Evolutionary conservation across 805 yeast genomes (phyloP).

Genomic region (Wickerhamomyces sydowiorum): DNA sequence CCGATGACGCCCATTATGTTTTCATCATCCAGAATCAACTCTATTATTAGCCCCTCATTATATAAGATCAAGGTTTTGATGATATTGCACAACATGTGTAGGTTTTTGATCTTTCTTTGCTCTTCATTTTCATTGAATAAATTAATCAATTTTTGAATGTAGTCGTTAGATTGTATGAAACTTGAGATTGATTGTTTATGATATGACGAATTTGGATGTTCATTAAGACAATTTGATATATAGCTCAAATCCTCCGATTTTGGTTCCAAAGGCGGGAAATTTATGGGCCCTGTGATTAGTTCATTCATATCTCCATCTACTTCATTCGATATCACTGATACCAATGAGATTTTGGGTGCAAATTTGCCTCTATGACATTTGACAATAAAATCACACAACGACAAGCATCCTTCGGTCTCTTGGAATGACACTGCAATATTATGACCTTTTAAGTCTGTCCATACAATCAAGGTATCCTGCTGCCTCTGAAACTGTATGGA

Average conservation of each 20-base stretch:
- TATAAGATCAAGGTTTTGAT: conserved; percentile 65
- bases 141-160: conserved; percentile 43
- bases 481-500: conserved; percentile 84
- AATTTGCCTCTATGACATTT: conserved; percentile 48
- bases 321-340: conserved; percentile 53
- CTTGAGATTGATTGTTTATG: conserved; percentile 56
- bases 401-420: conserved; percentile 84
- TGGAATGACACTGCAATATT: conserved; percentile 91
- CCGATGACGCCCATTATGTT: conserved; percentile 61
- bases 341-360: conserved; percentile 65
- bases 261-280: conserved; percentile 55
- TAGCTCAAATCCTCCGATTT: conserved; percentile 41
- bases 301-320: conserved; percentile 58
- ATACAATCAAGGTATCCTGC: conserved; percentile 88
- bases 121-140: conserved; percentile 55
- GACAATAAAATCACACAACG: conserved; percentile 74
- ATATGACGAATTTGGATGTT: conserved; percentile 48
- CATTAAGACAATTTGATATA: conserved; percentile 51
- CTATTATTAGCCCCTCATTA: conserved; percentile 62
- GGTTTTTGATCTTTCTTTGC: conserved; percentile 41
- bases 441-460: conserved; percentile 72
- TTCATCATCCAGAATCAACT: conserved; percentile 48
- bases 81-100: conserved; percentile 68
- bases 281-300: conserved; percentile 73
- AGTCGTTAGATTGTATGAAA: conserved; percentile 48